Evolutionary conservation across 192 early-diverging fungal genomes (phyloP), one percentile per base, ranked within the genome.

Genomic region (Cladochytrium replicatum): DNA sequence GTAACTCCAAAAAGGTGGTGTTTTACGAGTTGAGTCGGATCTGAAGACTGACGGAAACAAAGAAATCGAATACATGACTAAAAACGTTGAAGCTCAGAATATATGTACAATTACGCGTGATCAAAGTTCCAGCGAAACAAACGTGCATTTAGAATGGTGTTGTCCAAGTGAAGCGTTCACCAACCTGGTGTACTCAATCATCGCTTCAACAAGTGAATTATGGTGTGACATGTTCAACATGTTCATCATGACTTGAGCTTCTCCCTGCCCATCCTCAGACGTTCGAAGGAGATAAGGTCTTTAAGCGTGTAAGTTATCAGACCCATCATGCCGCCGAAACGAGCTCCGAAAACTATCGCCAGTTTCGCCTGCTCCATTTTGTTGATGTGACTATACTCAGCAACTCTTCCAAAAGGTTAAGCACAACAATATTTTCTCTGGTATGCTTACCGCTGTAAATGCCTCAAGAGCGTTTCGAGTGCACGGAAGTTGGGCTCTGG

Each of bases 301-400:
- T n/a, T n/a, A n/a, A n/a, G n/a, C n/a, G n/a, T n/a, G n/a, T n/a
- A n/a, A n/a, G 32, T 15, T 6, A 6, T n/a, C 24, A 7, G 6
- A 49, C 8, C 1, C 1, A 49, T 48, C 44, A 34, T 11, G 17
- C 21, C 11, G 8, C 38, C 46, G 28, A 8, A 24, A 41, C 11
- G 32, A 52, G 24, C 29, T 43, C 68, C 77, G 53, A 79, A 79
- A 4, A 79, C 77, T 32, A 79, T 79, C 1, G 77, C 77, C 3
- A 79, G 55, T 44, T 79, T 79, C 6, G 58, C 43, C 32, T 63
- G 64, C 48, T 79, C 77, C 77, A 79, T 79, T 48, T 79, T 79
- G 59, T 79, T 79, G 9, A 64, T 56, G 6, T 64, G 68, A 28
- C 47, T 47, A 4, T 67, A 50, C 13, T 57, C 63, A 8, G 65